Conservation (phyloP, 176 grass and related monocot species). For the Canna indica region DNA sequence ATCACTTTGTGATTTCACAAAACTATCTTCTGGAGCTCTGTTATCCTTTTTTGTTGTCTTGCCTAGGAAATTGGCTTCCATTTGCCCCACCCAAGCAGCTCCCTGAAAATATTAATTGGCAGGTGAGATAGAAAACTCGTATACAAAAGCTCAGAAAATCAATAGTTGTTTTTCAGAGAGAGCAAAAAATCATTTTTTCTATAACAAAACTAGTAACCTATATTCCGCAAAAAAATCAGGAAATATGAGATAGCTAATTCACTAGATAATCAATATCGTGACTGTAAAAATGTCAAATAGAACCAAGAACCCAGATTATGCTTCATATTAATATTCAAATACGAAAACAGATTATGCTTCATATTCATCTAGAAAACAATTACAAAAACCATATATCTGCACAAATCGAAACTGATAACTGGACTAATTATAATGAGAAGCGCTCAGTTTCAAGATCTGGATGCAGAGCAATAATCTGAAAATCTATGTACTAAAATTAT, state of each 20-base stretch:
- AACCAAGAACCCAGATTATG: background rate
- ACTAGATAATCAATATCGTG: background rate
- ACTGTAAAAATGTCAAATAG: background rate
- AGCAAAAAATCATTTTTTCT: background rate
- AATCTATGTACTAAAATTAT: too few relatives aligned
- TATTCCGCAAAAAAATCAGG: background rate
- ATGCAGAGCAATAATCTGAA: too few relatives aligned
- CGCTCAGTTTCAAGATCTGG: too few relatives aligned
- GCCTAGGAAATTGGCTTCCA: conserved; percentile 46
- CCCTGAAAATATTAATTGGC: background rate
- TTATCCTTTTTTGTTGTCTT: conserved; percentile 34
- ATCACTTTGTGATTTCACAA: conserved; percentile 33
- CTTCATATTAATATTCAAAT: too few relatives aligned
- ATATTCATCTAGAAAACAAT: too few relatives aligned
- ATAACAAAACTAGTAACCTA: background rate
- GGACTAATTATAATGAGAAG: too few relatives aligned
- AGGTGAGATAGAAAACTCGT: background rate
- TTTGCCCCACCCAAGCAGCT: conserved; percentile 16
- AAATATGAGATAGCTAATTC: background rate
- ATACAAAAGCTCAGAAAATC: background rate
- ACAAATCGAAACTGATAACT: too few relatives aligned
- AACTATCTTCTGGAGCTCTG: conserved; percentile 32
- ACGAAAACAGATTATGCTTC: too few relatives aligned
- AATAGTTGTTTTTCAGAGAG: background rate
- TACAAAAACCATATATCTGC: too few relatives aligned